Evolutionary conservation across 129 eudicot genomes (phyloP).

Genomic region (Flaveria robusta): DNA sequence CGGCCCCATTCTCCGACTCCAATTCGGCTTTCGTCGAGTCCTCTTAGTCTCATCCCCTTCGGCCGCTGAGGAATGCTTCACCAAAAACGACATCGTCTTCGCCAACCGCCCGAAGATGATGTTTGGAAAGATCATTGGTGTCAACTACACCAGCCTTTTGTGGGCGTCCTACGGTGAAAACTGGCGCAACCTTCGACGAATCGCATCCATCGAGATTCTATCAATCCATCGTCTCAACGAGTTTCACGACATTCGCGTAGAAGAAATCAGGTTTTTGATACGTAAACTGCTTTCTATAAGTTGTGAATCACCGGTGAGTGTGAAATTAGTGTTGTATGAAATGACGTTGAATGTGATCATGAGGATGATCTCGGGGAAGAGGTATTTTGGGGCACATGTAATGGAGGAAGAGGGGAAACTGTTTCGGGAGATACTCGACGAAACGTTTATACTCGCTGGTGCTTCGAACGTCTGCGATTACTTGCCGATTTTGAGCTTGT

Average conservation of each 20-base stretch:
- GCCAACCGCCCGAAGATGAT: conserved; percentile 63
- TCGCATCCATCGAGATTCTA: conserved; percentile 43
- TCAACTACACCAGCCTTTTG: conserved; percentile 41
- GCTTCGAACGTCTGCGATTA: conserved; percentile 48
- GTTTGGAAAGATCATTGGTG: conserved; percentile 55
- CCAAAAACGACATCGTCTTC: conserved; percentile 52
- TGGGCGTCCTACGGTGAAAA: conserved; percentile 63
- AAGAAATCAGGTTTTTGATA: conserved; percentile 26
- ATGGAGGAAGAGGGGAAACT: conserved; percentile 40
- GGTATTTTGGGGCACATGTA: conserved; percentile 41
- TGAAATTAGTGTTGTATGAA: conserved; percentile 44
- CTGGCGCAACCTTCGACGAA: conserved; percentile 59
- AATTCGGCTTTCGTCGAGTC: conserved; percentile 52
- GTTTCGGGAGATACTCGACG: conserved; percentile 44
- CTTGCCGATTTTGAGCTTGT: conserved; percentile 51
- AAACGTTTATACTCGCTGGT: conserved; percentile 23
- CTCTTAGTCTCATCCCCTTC: conserved; percentile 59
- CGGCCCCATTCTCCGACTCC: conserved; percentile 56
- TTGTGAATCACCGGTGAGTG: conserved; percentile 16
- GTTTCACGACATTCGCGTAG: conserved; percentile 34
- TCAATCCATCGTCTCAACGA: conserved; percentile 42
- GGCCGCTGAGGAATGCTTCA: conserved; percentile 69
- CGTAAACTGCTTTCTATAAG: conserved; percentile 7
- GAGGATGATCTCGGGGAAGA: conserved; percentile 66
- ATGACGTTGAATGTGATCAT: conserved; percentile 55